These are phyloP conservation scores for Quercus robur DNA, from an alignment of 306 rosid species.

Conservation along the genomic window DNA sequence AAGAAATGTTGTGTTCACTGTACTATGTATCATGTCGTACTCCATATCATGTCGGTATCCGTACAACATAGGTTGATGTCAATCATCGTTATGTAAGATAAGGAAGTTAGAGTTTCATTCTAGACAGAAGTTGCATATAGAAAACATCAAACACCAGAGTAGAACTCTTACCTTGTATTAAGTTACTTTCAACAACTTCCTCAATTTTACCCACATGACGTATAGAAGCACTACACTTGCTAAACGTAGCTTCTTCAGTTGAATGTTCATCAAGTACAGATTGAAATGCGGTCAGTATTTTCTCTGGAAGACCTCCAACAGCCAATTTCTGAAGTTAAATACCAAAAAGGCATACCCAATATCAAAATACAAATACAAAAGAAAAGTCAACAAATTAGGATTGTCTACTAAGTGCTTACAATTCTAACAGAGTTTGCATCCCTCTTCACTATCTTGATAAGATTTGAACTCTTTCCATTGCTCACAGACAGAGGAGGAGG, in stretches of 20 bases:
- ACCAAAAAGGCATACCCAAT: constrained; percentile 26
- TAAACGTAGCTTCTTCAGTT: constrained; percentile 66
- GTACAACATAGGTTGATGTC: not conserved
- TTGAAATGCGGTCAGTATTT: constrained; percentile 78
- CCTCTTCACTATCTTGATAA: constrained; percentile 85
- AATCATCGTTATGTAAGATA: not conserved
- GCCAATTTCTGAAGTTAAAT: constrained; percentile 74
- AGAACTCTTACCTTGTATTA: constrained; percentile 66
- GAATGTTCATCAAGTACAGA: constrained; percentile 75
- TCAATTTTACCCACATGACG: constrained; percentile 47
- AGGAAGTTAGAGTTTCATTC: constrained; percentile 7
- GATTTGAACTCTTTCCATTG: constrained; percentile 73
- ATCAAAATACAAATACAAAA: constrained; percentile 22
- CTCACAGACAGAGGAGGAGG: constrained; percentile 59
- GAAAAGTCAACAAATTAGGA: constrained; percentile 15
- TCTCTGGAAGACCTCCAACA: constrained; percentile 83
- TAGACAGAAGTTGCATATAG: not conserved
- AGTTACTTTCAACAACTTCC: constrained; percentile 56
- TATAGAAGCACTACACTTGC: constrained; percentile 53
- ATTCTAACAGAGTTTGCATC: constrained; percentile 86
- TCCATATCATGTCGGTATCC: not conserved
- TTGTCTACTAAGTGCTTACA: constrained; percentile 51
- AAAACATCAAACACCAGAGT: constrained; percentile 9
- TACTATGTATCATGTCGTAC: not conserved
- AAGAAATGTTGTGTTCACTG: too few relatives aligned